These are phyloP conservation scores for Dactylorhiza incarnata DNA, from an alignment of 106 monocot genomes.

Conservation along the genomic window DNA sequence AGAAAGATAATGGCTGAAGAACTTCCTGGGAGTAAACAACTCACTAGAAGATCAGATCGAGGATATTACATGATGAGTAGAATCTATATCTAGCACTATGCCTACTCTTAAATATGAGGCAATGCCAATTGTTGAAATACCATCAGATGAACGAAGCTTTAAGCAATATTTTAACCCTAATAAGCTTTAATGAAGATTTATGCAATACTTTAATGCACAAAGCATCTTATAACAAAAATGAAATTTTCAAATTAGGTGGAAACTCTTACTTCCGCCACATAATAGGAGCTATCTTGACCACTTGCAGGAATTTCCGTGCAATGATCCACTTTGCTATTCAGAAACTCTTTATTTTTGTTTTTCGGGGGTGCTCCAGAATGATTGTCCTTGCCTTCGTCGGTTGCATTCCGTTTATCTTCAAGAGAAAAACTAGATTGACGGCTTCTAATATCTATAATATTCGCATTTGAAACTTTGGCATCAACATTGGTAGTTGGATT, in stretches of 20 bases:
- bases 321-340: constrained; percentile 9
- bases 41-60: too few relatives aligned
- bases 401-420: constrained; percentile 4
- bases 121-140: too few relatives aligned
- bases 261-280: constrained; percentile 62
- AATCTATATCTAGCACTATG: too few relatives aligned
- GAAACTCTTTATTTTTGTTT: constrained; percentile 13
- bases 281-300: constrained; percentile 21
- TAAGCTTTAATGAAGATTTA: too few relatives aligned
- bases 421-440: background rate
- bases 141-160: too few relatives aligned
- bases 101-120: too few relatives aligned
- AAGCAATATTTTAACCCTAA: too few relatives aligned
- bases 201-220: background rate
- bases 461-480: background rate
- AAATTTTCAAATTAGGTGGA: constrained; percentile 1
- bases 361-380: constrained; percentile 12
- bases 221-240: background rate
- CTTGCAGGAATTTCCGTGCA: constrained; percentile 19
- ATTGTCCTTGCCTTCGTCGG: constrained; percentile 17
- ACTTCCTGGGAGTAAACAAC: too few relatives aligned
- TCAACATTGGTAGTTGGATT: constrained; percentile 19
- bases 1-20: too few relatives aligned
- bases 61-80: too few relatives aligned
- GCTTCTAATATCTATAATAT: background rate